Percentiles rank a stretch among this genome's conserved stretches.
These are phyloP conservation scores for Trichoderma sp. DNA, from an alignment of 2,329 filamentous ascomycete species.

Conservation along the genomic window DNA sequence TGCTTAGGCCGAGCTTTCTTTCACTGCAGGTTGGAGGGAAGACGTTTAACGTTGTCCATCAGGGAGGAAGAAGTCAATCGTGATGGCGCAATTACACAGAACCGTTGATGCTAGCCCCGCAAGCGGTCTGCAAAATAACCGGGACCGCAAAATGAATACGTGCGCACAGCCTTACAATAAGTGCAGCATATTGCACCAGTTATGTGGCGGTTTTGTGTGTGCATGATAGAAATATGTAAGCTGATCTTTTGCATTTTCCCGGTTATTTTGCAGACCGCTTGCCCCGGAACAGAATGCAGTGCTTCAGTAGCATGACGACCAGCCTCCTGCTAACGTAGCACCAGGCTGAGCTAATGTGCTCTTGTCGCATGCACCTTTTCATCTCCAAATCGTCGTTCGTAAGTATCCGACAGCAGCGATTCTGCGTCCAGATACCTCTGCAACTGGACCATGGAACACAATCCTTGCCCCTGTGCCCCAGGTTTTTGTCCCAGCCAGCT, in stretches of 20 bases:
- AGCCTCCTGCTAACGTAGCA: background rate
- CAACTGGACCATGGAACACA: background rate
- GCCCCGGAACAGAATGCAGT: conserved; percentile 2
- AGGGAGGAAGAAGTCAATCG: background rate
- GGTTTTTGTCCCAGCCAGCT: conserved; percentile 13
- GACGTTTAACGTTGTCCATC: background rate
- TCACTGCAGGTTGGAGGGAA: conserved; percentile 18
- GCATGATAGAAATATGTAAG: too few species aligned
- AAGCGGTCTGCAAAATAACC: too few species aligned
- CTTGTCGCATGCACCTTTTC: background rate
- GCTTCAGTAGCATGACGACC: too few species aligned
- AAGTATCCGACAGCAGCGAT: too few species aligned
- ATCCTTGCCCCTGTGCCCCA: conserved; percentile 18
- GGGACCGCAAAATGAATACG: too few species aligned
- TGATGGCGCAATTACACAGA: background rate
- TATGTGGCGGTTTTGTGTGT: too few species aligned
- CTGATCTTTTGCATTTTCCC: too few species aligned
- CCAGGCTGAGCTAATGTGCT: background rate
- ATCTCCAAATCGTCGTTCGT: too few species aligned
- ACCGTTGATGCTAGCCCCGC: background rate
- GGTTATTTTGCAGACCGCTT: too few species aligned
- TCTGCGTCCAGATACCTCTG: too few species aligned
- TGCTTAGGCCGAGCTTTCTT: background rate
- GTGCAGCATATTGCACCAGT: too few species aligned
- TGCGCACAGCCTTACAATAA: too few species aligned